Percentiles rank a stretch among this genome's conserved stretches.
Evolutionary conservation across 768 basidiomycete genomes (phyloP).

Genomic region (Mycena filopes): DNA sequence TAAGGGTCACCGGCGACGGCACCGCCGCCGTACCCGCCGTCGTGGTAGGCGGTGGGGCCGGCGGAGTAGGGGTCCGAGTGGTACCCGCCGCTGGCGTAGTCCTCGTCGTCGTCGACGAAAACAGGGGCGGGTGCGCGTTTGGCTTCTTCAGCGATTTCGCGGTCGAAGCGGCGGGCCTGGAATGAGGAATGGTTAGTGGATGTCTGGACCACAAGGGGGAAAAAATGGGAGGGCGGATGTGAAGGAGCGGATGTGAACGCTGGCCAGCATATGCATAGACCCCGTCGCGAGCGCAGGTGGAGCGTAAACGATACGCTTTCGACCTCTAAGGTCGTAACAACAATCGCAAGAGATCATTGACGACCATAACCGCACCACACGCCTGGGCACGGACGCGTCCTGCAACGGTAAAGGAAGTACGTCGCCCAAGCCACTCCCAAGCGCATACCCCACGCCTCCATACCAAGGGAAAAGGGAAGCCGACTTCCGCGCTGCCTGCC

Average conservation of each 20-base stretch:
- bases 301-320: too few species aligned
- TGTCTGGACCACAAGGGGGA: background rate
- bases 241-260: background rate
- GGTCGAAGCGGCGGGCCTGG: conserved; percentile 59
- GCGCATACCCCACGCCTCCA: too few species aligned
- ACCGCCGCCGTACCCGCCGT: conserved; percentile 26
- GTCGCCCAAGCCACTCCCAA: too few species aligned
- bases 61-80: background rate
- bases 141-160: conserved; percentile 64
- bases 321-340: too few species aligned
- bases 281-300: too few species aligned
- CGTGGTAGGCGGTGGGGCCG: conserved; percentile 33
- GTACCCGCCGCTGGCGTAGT: conserved; percentile 31
- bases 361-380: too few species aligned
- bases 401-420: too few species aligned
- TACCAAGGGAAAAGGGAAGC: too few species aligned
- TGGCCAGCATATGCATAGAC: too few species aligned
- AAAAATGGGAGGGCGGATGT: background rate
- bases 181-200: background rate
- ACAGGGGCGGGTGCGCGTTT: conserved; percentile 50
- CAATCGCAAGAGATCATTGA: too few species aligned
- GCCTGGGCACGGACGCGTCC: too few species aligned
- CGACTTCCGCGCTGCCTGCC: too few species aligned
- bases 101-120: conserved; percentile 53
- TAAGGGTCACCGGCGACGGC: conserved; percentile 35